phyloP scores from a whole-genome alignment of 441 rosid genomes.

The Kokia cookei region DNA sequence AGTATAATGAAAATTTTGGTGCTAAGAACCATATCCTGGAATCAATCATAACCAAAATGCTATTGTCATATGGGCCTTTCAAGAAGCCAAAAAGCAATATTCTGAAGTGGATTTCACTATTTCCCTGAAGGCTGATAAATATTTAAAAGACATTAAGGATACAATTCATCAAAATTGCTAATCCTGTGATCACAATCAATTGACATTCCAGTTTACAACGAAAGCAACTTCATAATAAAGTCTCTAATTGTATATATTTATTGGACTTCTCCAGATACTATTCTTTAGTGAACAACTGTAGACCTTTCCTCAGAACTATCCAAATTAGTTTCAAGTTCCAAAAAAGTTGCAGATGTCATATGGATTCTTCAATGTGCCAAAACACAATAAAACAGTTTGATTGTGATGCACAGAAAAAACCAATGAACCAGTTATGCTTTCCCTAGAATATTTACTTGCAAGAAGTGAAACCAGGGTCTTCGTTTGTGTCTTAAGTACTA shows the following conservation, averaged over 20 bases:
- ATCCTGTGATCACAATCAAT: background rate
- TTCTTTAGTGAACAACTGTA: background rate
- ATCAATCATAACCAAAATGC: background rate
- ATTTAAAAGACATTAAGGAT: background rate
- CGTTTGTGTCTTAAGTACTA: background rate
- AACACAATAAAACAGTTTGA: background rate
- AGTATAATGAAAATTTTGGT: background rate
- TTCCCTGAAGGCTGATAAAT: background rate
- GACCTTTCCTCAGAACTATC: background rate
- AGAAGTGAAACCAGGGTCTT: background rate
- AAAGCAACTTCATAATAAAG: background rate
- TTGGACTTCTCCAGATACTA: background rate
- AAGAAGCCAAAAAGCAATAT: background rate
- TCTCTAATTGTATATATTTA: background rate
- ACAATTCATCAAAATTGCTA: background rate
- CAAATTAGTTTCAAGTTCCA: background rate
- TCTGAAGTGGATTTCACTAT: background rate
- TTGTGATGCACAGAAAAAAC: background rate
- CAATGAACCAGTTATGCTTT: background rate
- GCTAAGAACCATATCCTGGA: background rate
- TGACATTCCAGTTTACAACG: background rate
- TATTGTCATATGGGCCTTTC: background rate
- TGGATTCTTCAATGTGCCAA: background rate
- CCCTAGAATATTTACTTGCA: background rate
- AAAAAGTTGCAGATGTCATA: background rate